Conservation (phyloP, 768 basidiomycete genomes). For the Leccinum variicolor region DNA sequence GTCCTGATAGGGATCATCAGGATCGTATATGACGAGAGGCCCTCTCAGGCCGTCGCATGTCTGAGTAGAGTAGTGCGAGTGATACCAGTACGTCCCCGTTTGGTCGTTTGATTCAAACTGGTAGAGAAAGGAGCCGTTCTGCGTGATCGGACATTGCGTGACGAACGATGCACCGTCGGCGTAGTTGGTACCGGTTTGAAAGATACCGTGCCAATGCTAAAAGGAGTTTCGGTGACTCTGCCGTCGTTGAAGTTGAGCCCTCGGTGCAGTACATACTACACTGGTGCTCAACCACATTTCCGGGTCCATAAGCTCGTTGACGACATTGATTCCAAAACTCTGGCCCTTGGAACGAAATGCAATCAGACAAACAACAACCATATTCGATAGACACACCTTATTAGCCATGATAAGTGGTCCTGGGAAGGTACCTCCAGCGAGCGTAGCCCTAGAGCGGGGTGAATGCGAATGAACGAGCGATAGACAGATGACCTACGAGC, state of each 20-base stretch:
- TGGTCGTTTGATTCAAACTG: slow-evolving; percentile 18
- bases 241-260: not conserved
- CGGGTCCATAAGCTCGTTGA: slow-evolving; percentile 41
- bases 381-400: slow-evolving; percentile 23
- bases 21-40: slow-evolving; percentile 41
- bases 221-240: not conserved
- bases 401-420: slow-evolving; percentile 39
- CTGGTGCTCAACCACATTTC: slow-evolving; percentile 51
- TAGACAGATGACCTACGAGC: slow-evolving; percentile 33
- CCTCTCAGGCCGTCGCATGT: slow-evolving; percentile 38
- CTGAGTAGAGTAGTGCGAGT: slow-evolving; percentile 40
- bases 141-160: slow-evolving; percentile 31
- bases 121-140: slow-evolving; percentile 23
- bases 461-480: not conserved
- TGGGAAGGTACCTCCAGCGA: slow-evolving; percentile 44
- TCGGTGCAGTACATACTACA: slow-evolving; percentile 28
- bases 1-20: slow-evolving; percentile 34
- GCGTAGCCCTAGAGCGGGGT: slow-evolving; percentile 11
- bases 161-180: slow-evolving; percentile 43
- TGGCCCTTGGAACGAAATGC: slow-evolving; percentile 31
- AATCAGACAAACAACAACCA: not conserved
- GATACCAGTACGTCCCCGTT: slow-evolving; percentile 34
- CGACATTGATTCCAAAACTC: slow-evolving; percentile 41
- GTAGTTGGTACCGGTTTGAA: slow-evolving; percentile 41
- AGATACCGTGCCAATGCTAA: slow-evolving; percentile 57